phyloP scores from a whole-genome alignment of 2,329 filamentous ascomycete species.

The Fusarium annulatum region DNA sequence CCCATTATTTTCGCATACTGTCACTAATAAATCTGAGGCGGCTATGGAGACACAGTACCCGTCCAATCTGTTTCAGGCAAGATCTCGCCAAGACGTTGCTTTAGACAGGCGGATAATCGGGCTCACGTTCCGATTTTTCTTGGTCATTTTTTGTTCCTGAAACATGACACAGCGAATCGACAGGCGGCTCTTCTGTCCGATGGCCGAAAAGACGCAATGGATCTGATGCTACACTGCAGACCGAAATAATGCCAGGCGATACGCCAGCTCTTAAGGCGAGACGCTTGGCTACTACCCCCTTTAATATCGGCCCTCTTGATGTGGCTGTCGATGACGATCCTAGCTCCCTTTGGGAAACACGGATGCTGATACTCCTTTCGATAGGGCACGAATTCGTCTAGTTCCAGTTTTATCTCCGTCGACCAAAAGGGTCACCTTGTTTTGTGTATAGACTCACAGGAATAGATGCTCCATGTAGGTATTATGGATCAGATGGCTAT shows the following conservation, averaged over 20 bases:
- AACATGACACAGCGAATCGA: conserved; percentile 20
- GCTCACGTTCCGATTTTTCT: conserved; percentile 7
- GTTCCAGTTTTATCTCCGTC: conserved; percentile 28
- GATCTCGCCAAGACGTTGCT: conserved; percentile 9
- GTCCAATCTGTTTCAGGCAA: conserved; percentile 14
- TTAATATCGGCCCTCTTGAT: conserved; percentile 15
- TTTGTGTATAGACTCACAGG: conserved; percentile 2
- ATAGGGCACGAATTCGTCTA: conserved; percentile 19
- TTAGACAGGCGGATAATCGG: conserved; percentile 17
- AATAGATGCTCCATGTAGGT: not conserved
- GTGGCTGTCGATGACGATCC: conserved; percentile 12
- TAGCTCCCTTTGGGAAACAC: conserved; percentile 11
- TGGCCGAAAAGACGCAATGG: not conserved
- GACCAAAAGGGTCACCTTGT: conserved; percentile 20
- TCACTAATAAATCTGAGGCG: conserved; percentile 9
- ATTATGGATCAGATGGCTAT: not conserved
- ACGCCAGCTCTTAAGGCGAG: not conserved
- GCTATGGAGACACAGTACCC: not conserved
- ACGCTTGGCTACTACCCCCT: conserved; percentile 23
- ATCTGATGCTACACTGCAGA: not conserved
- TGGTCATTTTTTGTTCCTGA: conserved; percentile 12
- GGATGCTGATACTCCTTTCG: conserved; percentile 30
- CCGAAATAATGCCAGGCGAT: conserved; percentile 12
- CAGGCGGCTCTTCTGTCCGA: conserved; percentile 24
- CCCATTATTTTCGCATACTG: not conserved